A percentile compares a stretch with the other conserved stretches of the same genome.
Conservation (phyloP, 2,329 filamentous ascomycete species). For the Leptographium procerum region DNA sequence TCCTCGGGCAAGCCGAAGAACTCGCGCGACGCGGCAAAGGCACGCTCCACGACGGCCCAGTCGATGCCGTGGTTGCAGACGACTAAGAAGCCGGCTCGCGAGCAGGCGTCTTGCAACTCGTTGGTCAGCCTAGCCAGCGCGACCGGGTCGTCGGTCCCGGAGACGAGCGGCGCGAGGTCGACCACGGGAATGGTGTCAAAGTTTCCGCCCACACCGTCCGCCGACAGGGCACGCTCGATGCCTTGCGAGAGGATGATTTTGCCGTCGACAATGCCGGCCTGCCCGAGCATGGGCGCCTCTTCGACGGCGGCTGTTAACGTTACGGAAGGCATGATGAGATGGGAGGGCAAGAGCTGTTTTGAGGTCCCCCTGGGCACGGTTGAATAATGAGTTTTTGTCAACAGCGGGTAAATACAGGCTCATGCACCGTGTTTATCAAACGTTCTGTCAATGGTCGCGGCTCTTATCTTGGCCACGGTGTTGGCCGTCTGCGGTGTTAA, state of each 20-base stretch:
- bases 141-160: not conserved
- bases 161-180: not conserved
- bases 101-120: not conserved
- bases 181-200: slow-evolving; percentile 2
- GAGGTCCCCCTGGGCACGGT: no score
- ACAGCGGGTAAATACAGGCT: no score
- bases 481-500: no score
- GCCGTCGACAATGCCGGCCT: slow-evolving; percentile 1
- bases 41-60: not conserved
- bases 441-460: no score
- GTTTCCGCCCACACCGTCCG: not conserved
- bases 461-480: no score
- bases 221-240: not conserved
- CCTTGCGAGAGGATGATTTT: slow-evolving; percentile 3
- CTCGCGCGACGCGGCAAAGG: not conserved
- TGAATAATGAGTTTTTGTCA: no score
- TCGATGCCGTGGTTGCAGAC: not conserved
- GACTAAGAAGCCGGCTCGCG: not conserved
- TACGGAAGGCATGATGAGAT: not conserved
- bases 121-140: not conserved
- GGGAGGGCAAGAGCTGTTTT: no score
- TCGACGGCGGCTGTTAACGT: not conserved
- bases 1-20: not conserved
- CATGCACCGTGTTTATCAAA: no score
- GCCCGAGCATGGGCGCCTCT: not conserved